Conservation (phyloP, 2,329 filamentous ascomycete genomes). For the Amesomyces nigricolor region DNA sequence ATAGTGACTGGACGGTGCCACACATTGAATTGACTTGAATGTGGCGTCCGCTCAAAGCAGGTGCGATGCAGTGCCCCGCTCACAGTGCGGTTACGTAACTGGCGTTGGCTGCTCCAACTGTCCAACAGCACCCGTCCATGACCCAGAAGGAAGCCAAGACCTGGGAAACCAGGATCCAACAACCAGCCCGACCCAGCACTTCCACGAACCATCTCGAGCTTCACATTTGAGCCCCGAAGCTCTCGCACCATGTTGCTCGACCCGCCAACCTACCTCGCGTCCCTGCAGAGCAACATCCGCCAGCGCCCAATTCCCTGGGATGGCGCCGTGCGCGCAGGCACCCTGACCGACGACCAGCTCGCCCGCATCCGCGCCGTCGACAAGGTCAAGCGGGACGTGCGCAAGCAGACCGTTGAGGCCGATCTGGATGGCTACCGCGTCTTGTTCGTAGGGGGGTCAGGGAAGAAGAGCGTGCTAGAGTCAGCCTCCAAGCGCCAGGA, state of each 20-base stretch:
- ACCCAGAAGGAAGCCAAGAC: conserved; percentile 11
- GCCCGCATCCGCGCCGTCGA: conserved; percentile 95
- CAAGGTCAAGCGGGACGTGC: conserved; percentile 88
- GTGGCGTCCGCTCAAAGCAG: not conserved
- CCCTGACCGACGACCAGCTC: conserved; percentile 88
- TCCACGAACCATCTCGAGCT: not conserved
- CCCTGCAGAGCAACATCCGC: conserved; percentile 94
- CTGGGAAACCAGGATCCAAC: conserved; percentile 9
- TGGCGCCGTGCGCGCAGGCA: conserved; percentile 86
- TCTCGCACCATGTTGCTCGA: conserved; percentile 73
- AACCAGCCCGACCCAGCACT: not conserved
- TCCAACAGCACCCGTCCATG: not conserved
- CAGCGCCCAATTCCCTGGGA: conserved; percentile 96
- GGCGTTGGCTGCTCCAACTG: conserved; percentile 15
- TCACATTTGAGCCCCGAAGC: not conserved
- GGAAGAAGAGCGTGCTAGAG: conserved; percentile 68
- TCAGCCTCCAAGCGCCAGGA: conserved; percentile 79
- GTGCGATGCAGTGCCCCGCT: conserved; percentile 4
- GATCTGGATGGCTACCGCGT: conserved; percentile 75
- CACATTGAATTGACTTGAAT: not conserved
- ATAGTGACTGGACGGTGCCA: not conserved
- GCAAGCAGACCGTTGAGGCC: conserved; percentile 72
- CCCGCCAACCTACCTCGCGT: conserved; percentile 76
- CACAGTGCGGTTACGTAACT: conserved; percentile 19
- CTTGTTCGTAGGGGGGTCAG: conserved; percentile 72